Percentiles rank a stretch among this genome's conserved stretches.
phyloP scores from a whole-genome alignment of 148 eudicot genomes.

The Chenopodium suecicum region DNA sequence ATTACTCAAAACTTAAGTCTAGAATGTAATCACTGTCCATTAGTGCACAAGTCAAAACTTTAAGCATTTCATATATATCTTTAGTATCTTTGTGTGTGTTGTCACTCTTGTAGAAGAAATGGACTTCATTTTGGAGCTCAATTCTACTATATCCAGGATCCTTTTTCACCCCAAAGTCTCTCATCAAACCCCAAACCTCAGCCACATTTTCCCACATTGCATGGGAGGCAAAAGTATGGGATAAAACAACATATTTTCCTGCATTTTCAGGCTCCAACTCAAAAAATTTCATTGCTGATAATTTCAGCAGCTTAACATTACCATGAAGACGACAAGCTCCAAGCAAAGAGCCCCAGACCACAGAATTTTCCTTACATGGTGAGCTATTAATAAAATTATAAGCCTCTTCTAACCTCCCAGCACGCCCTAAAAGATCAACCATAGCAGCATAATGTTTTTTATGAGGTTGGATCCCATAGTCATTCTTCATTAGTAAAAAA shows the following conservation, averaged over 20 bases:
- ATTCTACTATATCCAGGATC: constrained; percentile 85
- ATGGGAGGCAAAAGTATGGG: constrained; percentile 62
- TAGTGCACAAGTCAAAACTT: constrained; percentile 41
- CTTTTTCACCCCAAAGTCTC: constrained; percentile 60
- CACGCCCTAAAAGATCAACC: constrained; percentile 84
- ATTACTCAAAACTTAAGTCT: constrained; percentile 24
- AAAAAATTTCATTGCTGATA: constrained; percentile 57
- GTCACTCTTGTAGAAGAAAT: constrained; percentile 68
- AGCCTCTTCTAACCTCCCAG: constrained; percentile 83
- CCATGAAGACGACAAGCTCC: constrained; percentile 80
- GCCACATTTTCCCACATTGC: constrained; percentile 69
- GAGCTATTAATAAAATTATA: constrained; percentile 52
- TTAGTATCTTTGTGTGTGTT: constrained; percentile 54
- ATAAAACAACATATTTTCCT: constrained; percentile 70
- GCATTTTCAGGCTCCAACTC: constrained; percentile 70
- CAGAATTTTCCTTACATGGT: constrained; percentile 59
- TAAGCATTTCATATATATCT: constrained; percentile 44
- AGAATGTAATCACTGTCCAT: constrained; percentile 47
- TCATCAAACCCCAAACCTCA: constrained; percentile 66
- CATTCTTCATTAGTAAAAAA: constrained; percentile 61
- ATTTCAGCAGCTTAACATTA: constrained; percentile 54
- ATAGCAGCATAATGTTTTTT: constrained; percentile 72
- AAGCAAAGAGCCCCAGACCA: constrained; percentile 81
- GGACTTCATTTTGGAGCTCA: constrained; percentile 59
- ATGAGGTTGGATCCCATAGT: constrained; percentile 64